Percentiles rank a stretch among this genome's conserved stretches.
phyloP scores from a whole-genome alignment of 1,139 yeast species.

The Arxiozyma telluris region DNA sequence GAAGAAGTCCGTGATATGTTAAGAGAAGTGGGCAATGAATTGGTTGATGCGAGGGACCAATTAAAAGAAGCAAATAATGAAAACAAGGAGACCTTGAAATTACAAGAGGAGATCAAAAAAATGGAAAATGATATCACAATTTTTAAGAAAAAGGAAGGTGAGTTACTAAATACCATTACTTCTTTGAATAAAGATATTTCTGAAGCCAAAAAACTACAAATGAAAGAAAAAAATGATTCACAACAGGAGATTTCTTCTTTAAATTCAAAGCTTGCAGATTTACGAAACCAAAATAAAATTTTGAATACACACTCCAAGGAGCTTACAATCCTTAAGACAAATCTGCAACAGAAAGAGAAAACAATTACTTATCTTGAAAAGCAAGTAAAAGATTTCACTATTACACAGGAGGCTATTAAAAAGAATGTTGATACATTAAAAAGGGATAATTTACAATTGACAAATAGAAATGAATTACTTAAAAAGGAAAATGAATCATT shows the following conservation, averaged over 20 bases:
- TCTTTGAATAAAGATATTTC: conserved; percentile 27
- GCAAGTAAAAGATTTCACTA: conserved; percentile 33
- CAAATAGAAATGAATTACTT: conserved; percentile 27
- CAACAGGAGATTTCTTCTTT: conserved; percentile 7
- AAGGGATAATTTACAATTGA: conserved; percentile 23
- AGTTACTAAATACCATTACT: conserved; percentile 29
- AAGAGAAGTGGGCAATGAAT: conserved; percentile 63
- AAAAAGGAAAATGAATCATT: conserved; percentile 34
- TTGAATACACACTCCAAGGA: conserved; percentile 20
- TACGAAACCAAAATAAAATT: conserved; percentile 36
- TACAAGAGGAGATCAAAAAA: conserved; percentile 13
- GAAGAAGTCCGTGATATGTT: conserved; percentile 58
- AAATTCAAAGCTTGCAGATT: conserved; percentile 31
- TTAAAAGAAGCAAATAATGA: conserved; percentile 16
- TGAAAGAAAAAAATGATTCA: conserved; percentile 19
- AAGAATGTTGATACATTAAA: conserved; percentile 18
- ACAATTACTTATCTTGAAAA: conserved; percentile 40
- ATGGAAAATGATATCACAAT: conserved; percentile 20
- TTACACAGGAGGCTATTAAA: conserved; percentile 22
- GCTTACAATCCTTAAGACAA: conserved; percentile 15
- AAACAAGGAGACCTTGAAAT: conserved; percentile 10
- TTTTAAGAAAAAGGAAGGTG: conserved; percentile 23
- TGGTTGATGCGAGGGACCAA: conserved; percentile 38
- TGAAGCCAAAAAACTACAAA: neutral
- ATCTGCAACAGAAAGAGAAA: conserved; percentile 39